Percentiles rank a stretch among this genome's conserved stretches.
Conservation (phyloP, 345 rosid genomes). For the Trapa bicornis region DNA sequence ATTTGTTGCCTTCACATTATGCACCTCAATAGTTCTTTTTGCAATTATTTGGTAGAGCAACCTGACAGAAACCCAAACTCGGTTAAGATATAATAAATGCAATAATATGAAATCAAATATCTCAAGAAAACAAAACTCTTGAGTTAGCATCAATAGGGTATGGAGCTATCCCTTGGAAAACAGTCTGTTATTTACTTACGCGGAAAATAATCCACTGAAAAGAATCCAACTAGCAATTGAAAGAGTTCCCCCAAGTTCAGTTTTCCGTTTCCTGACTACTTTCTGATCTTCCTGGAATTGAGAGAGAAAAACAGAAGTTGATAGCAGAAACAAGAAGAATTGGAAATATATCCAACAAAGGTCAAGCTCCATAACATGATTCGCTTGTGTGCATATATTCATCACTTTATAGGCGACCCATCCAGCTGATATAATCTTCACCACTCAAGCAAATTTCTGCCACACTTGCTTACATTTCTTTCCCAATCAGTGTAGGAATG, state of each 20-base stretch:
- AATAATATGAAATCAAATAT: neutral
- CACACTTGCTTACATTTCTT: neutral
- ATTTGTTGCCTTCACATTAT: conserved; percentile 68
- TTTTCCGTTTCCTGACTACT: conserved; percentile 69
- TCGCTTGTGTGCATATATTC: neutral
- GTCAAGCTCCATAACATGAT: neutral
- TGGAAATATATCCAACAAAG: neutral
- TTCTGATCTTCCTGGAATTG: conserved; percentile 63
- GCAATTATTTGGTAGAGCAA: conserved; percentile 84
- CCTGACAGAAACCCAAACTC: conserved; percentile 51
- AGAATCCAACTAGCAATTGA: conserved; percentile 95
- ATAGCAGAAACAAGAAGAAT: neutral
- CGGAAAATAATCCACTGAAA: conserved; percentile 78
- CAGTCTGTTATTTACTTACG: conserved; percentile 44
- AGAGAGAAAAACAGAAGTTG: neutral
- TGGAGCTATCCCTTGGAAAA: neutral
- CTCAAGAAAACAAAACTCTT: neutral
- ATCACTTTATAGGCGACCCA: neutral
- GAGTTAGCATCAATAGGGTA: neutral
- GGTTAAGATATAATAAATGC: conserved; percentile 14
- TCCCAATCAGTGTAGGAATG: neutral
- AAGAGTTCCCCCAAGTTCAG: conserved; percentile 85
- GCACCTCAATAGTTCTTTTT: conserved; percentile 75
- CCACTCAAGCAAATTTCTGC: neutral
- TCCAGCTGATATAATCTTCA: neutral